Conservation (phyloP, 2,329 filamentous ascomycete species). For the Epichloe brachyelytri region DNA sequence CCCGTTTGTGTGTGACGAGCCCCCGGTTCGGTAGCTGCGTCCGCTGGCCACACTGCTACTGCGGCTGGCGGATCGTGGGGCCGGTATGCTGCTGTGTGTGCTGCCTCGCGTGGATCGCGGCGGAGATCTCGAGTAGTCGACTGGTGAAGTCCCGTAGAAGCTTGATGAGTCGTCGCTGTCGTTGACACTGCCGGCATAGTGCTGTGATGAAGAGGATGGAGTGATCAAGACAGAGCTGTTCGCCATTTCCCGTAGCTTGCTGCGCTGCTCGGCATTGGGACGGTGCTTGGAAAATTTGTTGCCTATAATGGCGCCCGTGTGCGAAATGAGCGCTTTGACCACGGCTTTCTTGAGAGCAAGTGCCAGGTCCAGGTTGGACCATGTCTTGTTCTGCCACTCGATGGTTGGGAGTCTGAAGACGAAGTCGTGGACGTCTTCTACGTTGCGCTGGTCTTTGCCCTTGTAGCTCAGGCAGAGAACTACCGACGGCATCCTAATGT, state of each 20-base stretch:
- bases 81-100: constrained; percentile 34
- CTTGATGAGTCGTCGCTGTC: constrained; percentile 46
- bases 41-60: constrained; percentile 40
- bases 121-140: constrained; percentile 47
- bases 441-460: constrained; percentile 85
- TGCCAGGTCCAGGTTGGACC: constrained; percentile 93
- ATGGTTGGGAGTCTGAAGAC: constrained; percentile 91
- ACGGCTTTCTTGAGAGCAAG: constrained; percentile 89
- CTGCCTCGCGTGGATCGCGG: constrained; percentile 38
- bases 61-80: constrained; percentile 32
- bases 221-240: constrained; percentile 54
- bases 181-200: constrained; percentile 30
- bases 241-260: constrained; percentile 70
- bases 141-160: constrained; percentile 36
- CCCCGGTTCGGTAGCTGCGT: constrained; percentile 27
- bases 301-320: constrained; percentile 89
- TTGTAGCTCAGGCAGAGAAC: constrained; percentile 95
- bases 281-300: constrained; percentile 93
- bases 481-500: constrained; percentile 89
- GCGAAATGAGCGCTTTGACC: constrained; percentile 83
- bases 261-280: constrained; percentile 67
- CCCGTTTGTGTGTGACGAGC: constrained; percentile 12
- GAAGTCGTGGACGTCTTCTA: constrained; percentile 94
- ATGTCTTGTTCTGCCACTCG: constrained; percentile 97
- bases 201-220: constrained; percentile 23